Conservation (phyloP, 108 stramenopile genomes). For the Chaetoceros muelleri region DNA sequence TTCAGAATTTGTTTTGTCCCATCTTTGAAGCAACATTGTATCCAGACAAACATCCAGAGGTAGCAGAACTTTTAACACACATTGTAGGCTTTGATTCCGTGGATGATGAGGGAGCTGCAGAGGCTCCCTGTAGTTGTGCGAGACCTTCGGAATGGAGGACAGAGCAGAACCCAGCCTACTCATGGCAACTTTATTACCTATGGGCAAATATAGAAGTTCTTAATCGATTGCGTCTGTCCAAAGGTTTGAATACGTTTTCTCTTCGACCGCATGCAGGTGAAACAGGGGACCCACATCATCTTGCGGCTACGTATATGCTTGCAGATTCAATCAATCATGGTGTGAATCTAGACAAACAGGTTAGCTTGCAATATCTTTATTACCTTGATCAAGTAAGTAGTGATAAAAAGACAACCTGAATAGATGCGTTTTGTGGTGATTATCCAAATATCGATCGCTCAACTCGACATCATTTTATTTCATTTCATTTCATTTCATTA, state of each 20-base stretch:
- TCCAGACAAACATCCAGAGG: conserved; percentile 87
- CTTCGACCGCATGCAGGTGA: conserved; percentile 96
- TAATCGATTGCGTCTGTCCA: conserved; percentile 73
- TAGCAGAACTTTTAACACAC: conserved; percentile 88
- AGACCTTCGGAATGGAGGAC: conserved; percentile 76
- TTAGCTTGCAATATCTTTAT: conserved; percentile 94
- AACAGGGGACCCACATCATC: conserved; percentile 95
- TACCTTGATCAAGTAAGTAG: conserved; percentile 84
- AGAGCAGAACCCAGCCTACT: conserved; percentile 79
- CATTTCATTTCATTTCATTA: conserved; percentile 5
- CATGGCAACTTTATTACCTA: conserved; percentile 88
- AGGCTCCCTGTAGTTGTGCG: conserved; percentile 46
- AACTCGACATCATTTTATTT: not conserved
- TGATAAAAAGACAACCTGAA: not conserved
- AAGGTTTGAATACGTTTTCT: conserved; percentile 82
- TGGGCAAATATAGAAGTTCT: conserved; percentile 90
- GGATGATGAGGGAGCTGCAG: conserved; percentile 89
- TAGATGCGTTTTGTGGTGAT: no score
- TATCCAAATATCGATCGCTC: no score
- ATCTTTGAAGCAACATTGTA: conserved; percentile 94
- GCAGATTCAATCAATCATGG: conserved; percentile 97
- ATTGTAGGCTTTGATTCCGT: conserved; percentile 98
- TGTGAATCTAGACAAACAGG: conserved; percentile 89
- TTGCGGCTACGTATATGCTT: conserved; percentile 92
- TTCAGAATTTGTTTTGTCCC: conserved; percentile 94